Evolutionary conservation across 164 flowering plant genomes (phyloP).

Genomic region (Liquidambar formosana): DNA sequence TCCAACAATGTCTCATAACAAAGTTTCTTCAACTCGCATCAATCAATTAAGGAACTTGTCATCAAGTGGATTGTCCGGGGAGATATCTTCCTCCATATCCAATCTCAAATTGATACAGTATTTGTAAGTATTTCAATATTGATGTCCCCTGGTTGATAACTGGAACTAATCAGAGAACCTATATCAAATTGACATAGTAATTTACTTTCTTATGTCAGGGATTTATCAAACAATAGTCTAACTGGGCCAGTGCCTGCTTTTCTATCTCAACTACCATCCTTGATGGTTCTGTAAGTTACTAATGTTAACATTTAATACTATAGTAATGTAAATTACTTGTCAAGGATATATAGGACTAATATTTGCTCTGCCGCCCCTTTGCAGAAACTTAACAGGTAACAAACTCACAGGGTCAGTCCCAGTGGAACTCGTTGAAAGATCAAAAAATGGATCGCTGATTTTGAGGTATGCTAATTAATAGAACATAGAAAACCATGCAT

Average conservation of each 20-base stretch:
- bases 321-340: background rate
- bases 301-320: too few relatives aligned
- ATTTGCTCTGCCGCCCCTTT: too few relatives aligned
- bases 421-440: constrained; percentile 7
- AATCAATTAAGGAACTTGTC: constrained; percentile 41
- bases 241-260: constrained; percentile 39
- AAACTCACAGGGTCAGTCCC: constrained; percentile 17
- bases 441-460: background rate
- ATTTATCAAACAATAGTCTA: constrained; percentile 33
- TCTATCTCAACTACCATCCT: constrained; percentile 22
- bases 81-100: constrained; percentile 27
- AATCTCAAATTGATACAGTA: constrained; percentile 27
- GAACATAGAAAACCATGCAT: too few relatives aligned
- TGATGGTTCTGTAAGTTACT: constrained; percentile 37
- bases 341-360: background rate
- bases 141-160: background rate
- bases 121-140: constrained; percentile 57
- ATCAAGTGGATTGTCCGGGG: constrained; percentile 39
- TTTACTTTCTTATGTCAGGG: constrained; percentile 15
- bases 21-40: background rate
- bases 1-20: background rate
- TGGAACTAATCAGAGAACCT: too few relatives aligned
- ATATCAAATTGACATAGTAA: background rate
- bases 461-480: too few relatives aligned
- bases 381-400: constrained; percentile 21